Base-by-base conservation (phyloP, 306 rosid genomes). In the Gleditsia sinensis region DNA sequence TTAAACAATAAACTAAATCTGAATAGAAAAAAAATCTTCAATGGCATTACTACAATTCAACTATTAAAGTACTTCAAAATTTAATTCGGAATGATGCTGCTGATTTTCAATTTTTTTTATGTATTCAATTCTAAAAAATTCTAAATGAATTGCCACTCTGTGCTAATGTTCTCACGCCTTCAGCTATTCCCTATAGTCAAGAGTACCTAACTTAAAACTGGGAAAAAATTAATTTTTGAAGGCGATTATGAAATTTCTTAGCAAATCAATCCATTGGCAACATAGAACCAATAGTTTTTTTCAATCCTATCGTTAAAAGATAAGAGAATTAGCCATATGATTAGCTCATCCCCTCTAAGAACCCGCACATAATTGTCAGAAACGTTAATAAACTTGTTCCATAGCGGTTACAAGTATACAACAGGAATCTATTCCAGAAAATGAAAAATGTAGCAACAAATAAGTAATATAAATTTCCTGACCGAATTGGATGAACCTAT, bases 261-360 rank as follows among this genome's bases (percentile, higher is more conserved):
- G 32, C 64, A 73, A 50, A 80, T 48, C 48, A 8, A 69, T 37
- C 4, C 24, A 58, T 43, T 58, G 39, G 21, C 33, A 74, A n/a
- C 51, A 55, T 48, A 30, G 19, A 49, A 49, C 43, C 30, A 9
- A 34, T 24, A 33, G 24, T 61, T 61, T 61, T 28, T 42, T 42
- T 42, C 13, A 9, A 42, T 42, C 48, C 48, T 1, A 42, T 13
- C 10, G 19, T 5, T 19, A 36, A 34, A 19, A 61, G 27, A 36
- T 34, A 9, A 20, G 39, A 19, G 4, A 48, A 61, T 19, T 36
- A 10, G 14, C 17, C 34, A 28, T 34, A 36, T 17, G 9, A 5
- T 12, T 61, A 34, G 42, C 48, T 36, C 30, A 61, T 67, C 39
- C 53, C 34, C 71, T 68, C 36, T n/a, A 60, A 24, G 30, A 69